Conservation (phyloP, 2,329 filamentous ascomycete genomes). For the Talaromyces sp. region DNA sequence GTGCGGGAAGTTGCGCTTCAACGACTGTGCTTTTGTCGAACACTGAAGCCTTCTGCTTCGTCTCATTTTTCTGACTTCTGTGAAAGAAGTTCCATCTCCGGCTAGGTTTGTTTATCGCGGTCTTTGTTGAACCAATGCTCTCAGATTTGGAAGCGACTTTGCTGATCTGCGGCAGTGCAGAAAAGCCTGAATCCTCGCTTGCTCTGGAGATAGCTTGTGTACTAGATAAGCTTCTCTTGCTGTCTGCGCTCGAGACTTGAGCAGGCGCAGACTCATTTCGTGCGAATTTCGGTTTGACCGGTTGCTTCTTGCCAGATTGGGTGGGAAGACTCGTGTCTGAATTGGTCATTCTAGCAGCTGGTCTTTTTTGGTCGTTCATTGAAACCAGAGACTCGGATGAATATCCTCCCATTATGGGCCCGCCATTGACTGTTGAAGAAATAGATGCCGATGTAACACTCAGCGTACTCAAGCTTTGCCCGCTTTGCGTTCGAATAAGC, state of each 20-base stretch:
- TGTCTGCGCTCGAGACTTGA: background rate
- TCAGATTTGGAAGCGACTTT: conserved; percentile 10
- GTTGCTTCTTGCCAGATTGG: background rate
- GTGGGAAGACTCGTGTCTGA: conserved; percentile 13
- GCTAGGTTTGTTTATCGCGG: conserved; percentile 32
- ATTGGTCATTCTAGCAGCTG: conserved; percentile 14
- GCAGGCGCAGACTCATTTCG: conserved; percentile 13
- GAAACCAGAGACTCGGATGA: conserved; percentile 35
- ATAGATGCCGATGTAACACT: conserved; percentile 31
- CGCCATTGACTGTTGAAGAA: conserved; percentile 22
- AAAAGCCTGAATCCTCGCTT: conserved; percentile 14
- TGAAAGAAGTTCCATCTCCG: conserved; percentile 59
- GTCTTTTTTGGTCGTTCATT: conserved; percentile 25
- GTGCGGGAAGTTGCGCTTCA: conserved; percentile 37
- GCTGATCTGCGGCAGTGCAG: conserved; percentile 15
- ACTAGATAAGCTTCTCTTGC: background rate
- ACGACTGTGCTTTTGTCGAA: conserved; percentile 14
- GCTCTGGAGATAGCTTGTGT: background rate
- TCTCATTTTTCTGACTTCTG: conserved; percentile 31
- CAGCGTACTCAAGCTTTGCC: conserved; percentile 36
- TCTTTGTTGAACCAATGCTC: conserved; percentile 21
- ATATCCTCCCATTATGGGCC: conserved; percentile 27
- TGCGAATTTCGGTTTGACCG: conserved; percentile 1
- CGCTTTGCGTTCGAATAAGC: conserved; percentile 38
- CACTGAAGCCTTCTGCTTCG: conserved; percentile 26